Conservation (phyloP, 2,329 filamentous ascomycete species). For the Penicillium fuscoglaucum region DNA sequence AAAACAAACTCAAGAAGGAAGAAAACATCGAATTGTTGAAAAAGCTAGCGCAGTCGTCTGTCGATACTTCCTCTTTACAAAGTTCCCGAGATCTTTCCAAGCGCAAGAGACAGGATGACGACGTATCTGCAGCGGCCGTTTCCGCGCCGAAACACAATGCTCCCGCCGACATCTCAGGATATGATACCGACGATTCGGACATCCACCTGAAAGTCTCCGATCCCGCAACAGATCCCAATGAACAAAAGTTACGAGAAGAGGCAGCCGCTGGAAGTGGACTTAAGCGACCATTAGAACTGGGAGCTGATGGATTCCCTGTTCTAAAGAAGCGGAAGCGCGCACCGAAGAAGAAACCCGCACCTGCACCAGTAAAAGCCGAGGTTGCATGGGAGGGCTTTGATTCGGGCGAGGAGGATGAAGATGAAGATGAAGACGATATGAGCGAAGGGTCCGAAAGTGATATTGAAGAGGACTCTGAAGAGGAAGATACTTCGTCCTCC, state of each 20-base stretch:
- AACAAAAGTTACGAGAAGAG: conserved; percentile 53
- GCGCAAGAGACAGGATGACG: conserved; percentile 65
- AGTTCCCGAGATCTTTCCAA: conserved; percentile 76
- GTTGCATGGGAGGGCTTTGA: conserved; percentile 50
- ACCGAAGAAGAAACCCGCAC: conserved; percentile 49
- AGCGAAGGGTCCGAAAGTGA: conserved; percentile 29
- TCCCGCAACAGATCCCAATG: conserved; percentile 20
- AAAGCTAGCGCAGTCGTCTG: conserved; percentile 73
- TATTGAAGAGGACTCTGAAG: conserved; percentile 33
- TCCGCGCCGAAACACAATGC: conserved; percentile 24
- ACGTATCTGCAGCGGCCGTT: conserved; percentile 10
- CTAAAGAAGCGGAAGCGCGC: conserved; percentile 77
- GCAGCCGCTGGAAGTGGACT: conserved; percentile 67
- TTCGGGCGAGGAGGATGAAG: conserved; percentile 42
- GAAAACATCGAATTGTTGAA: conserved; percentile 82
- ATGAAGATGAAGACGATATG: conserved; percentile 29
- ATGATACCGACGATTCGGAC: conserved; percentile 39
- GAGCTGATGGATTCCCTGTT: conserved; percentile 75
- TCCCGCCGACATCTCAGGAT: conserved; percentile 34
- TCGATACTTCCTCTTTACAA: conserved; percentile 78
- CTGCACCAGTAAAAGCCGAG: conserved; percentile 35
- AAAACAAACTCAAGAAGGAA: conserved; percentile 91
- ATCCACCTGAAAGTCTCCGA: conserved; percentile 27
- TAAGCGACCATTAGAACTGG: conserved; percentile 80
- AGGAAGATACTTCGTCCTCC: conserved; percentile 18